Base-by-base conservation (phyloP, 1,284 basidiomycete genomes). In the Moniliophthora roreri region DNA sequence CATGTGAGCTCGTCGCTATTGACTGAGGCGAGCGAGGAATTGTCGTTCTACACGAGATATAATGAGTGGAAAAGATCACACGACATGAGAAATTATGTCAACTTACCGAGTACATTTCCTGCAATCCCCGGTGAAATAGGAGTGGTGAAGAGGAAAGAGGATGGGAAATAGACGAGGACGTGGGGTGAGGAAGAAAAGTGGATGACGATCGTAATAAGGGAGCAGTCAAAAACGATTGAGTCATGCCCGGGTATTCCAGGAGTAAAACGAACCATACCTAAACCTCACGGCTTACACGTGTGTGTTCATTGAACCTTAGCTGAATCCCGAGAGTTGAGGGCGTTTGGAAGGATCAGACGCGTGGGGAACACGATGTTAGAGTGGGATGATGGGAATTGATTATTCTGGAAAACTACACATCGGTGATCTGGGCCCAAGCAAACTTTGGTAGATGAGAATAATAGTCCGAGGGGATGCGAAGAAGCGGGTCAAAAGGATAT, bases 1-100 rank as follows among this genome's bases (percentile, higher is more conserved):
- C 77, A 79, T 20, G 69, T 64, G 47, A 77, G 65, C 62, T 78
- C 77, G 55, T 78, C 76, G 49, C 69, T 66, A 50, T 71, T 72
- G 51, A 74, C 63, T 48, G 69, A 60, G 23, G 61, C 56, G 46
- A 70, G 64, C 26, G 62, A 66, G 44, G 52, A 54, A 54, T 65
- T 63, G 58, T 68, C 66, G 50, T 68, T 64, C 64, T 65, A 58
- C 44, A 56, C 57, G 49, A 37, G 46, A 52, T 53, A 56, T 59
- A 47, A 47, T 28, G 52, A 50, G 51, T 54, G 48, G 48, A 35
- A 44, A 54, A 55, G 56, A 47, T 58, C 51, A 49, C 47, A 58
- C 45, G 52, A 49, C 21, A 23, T 20, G 46, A 48, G 28, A 41
- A 48, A 44, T 53, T 56, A 41, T 56, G 55, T 56, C 51, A 50